Evolutionary conservation across 495 filamentous ascomycete genomes (phyloP).

Genomic region (Xylaria sp.): DNA sequence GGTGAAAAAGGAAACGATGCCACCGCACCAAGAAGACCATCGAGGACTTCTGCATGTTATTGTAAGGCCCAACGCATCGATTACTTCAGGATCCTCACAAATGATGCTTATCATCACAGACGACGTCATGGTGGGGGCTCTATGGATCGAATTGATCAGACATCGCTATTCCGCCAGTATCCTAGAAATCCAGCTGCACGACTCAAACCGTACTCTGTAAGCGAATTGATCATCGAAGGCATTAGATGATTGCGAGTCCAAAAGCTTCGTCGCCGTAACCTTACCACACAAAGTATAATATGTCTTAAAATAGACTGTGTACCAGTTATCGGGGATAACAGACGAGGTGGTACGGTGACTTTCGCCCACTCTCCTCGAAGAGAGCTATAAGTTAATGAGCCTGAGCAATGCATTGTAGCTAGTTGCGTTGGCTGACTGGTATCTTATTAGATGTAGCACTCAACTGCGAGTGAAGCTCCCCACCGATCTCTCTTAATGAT

Average conservation of each 20-base stretch:
- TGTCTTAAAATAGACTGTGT: not conserved
- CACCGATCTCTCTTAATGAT: not conserved
- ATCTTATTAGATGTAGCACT: not conserved
- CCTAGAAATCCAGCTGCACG: constrained; percentile 13
- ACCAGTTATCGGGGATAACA: not conserved
- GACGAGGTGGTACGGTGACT: not conserved
- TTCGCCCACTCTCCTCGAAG: not conserved
- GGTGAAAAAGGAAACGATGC: too few species aligned
- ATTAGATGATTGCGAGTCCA: not conserved
- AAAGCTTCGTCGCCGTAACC: not conserved
- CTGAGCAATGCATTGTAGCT: not conserved
- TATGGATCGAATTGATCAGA: not conserved
- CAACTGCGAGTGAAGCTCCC: not conserved
- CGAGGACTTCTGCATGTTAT: not conserved
- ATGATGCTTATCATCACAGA: constrained; percentile 9
- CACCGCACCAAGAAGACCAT: not conserved
- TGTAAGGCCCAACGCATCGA: not conserved
- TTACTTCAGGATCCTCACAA: constrained; percentile 9
- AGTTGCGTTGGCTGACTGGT: not conserved
- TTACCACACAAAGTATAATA: constrained; percentile 9
- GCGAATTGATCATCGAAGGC: not conserved
- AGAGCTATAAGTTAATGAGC: not conserved
- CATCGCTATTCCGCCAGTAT: constrained; percentile 8
- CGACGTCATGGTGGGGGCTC: not conserved
- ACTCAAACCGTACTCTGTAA: constrained; percentile 12